Evolutionary conservation across 2,329 filamentous ascomycete species (phyloP), one percentile per base, ranked within the genome.

Genomic region (Aspergillus neotritici): DNA sequence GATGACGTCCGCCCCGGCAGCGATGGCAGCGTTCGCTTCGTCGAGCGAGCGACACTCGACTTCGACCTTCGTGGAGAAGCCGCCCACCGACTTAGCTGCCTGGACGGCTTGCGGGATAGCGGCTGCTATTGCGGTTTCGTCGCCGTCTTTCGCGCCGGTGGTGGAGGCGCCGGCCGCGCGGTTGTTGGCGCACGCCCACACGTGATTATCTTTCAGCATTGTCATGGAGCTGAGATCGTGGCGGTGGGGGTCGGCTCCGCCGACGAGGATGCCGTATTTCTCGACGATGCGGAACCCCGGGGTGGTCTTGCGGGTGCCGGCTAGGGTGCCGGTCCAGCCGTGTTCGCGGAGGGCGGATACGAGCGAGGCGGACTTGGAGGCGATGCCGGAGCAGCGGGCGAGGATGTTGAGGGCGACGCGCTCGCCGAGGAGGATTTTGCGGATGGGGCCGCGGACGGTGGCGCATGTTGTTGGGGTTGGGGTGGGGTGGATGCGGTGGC

Each of bases 131-230:
- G 53, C 54, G 31, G 53, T 51, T 13, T 48, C 48, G n/a, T 46
- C 49, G 13, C 48, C 43, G 9, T 39, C 31, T 14, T 40, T 48
- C n/a, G 53, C 49, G 0, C 52, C 54, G 33, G 21, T 25, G 21
- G 21, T 8, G 7, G 6, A 8, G 21, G 55, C 52, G 2, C 40
- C 48, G 9, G 54, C 56, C 5, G 57, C 52, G 5, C 54, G 44
- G 46, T 69, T 68, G 42, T 69, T 65, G 38, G 84, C 84, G 41
- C 86, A 84, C 50, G 87, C 88, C 85, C 91, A 96, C 44, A 98
- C 84, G 69, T 98, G 93, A 69, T 98, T 98, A 69, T 98, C 93
- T 73, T 98, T 98, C 52, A 98, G 77, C 93, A 98, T 98, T 44
- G 90, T 90, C 93, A 98, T 97, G 52, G 84, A 80, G 64, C 82